Conservation (phyloP, 2,329 filamentous ascomycete species). For the Magnaporthiopsis rhizophila region DNA sequence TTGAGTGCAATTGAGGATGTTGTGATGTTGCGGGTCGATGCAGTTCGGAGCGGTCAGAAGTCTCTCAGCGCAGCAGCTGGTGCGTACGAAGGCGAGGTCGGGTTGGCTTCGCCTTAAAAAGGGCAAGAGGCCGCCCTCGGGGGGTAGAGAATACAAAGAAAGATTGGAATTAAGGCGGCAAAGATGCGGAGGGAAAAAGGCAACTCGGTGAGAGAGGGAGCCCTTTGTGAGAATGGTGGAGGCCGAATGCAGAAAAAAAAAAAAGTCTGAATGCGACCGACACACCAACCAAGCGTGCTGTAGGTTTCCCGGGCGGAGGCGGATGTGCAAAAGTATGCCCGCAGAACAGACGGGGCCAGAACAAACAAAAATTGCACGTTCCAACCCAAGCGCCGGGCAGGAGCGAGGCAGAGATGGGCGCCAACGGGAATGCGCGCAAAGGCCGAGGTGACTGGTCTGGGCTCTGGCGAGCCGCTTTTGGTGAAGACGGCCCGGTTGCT, state of each 20-base stretch:
- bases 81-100: not conserved
- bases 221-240: not conserved
- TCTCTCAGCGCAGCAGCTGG: not conserved
- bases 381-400: not conserved
- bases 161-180: not conserved
- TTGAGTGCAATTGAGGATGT: not conserved
- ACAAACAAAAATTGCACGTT: not conserved
- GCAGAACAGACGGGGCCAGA: not conserved
- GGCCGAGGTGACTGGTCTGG: not conserved
- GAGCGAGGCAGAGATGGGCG: not conserved
- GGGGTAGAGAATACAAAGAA: not conserved
- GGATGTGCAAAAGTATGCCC: not conserved
- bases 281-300: not conserved
- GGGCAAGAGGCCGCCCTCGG: not conserved
- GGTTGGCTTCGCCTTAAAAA: not conserved
- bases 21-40: not conserved
- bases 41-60: not conserved
- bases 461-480: not conserved
- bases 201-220: not conserved
- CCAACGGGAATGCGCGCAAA: not conserved
- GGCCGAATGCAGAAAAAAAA: no score
- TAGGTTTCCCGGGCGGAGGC: not conserved
- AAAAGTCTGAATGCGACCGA: no score
- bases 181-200: not conserved
- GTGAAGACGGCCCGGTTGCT: not conserved